phyloP scores from a whole-genome alignment of 176 grass and related monocot species.

The Phoenix roebelenii region DNA sequence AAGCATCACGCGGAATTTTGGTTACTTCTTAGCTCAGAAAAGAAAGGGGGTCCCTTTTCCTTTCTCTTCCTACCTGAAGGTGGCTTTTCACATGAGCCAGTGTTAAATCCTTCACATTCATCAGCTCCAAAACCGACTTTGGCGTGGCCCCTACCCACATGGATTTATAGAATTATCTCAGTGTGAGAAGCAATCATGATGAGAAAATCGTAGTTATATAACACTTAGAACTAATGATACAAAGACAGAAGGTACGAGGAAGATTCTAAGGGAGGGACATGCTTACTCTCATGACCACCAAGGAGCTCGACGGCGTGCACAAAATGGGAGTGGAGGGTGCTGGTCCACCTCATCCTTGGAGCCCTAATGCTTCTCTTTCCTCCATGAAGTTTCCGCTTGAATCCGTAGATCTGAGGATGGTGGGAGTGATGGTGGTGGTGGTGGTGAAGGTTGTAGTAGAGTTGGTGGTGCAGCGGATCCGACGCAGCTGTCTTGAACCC shows the following conservation, averaged over 20 bases:
- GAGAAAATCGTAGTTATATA: slow-evolving; percentile 5
- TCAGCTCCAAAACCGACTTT: slow-evolving; percentile 96
- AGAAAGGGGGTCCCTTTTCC: neutral
- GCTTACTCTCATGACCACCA: slow-evolving; percentile 92
- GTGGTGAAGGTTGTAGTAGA: neutral
- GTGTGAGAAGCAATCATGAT: neutral
- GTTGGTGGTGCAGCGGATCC: neutral
- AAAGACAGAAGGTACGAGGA: too few relatives aligned
- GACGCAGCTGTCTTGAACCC: slow-evolving; percentile 19
- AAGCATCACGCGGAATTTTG: slow-evolving; percentile 21
- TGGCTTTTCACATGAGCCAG: slow-evolving; percentile 99
- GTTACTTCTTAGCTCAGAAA: slow-evolving; percentile 2
- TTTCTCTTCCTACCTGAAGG: slow-evolving; percentile 55
- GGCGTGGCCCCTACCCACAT: slow-evolving; percentile 72
- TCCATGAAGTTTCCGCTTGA: slow-evolving; percentile 44
- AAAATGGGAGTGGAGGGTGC: slow-evolving; percentile 83
- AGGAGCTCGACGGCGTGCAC: slow-evolving; percentile 90
- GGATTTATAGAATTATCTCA: neutral
- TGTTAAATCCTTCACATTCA: slow-evolving; percentile 98
- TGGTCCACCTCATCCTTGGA: slow-evolving; percentile 97
- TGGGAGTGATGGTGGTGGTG: slow-evolving; percentile 23
- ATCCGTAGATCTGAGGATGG: slow-evolving; percentile 53
- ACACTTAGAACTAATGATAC: neutral
- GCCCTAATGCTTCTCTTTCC: slow-evolving; percentile 71
- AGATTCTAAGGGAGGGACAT: neutral